A percentile compares a stretch with the other conserved stretches of the same genome.
Conservation (phyloP, 345 rosid species). For the Syzygium aromaticum region DNA sequence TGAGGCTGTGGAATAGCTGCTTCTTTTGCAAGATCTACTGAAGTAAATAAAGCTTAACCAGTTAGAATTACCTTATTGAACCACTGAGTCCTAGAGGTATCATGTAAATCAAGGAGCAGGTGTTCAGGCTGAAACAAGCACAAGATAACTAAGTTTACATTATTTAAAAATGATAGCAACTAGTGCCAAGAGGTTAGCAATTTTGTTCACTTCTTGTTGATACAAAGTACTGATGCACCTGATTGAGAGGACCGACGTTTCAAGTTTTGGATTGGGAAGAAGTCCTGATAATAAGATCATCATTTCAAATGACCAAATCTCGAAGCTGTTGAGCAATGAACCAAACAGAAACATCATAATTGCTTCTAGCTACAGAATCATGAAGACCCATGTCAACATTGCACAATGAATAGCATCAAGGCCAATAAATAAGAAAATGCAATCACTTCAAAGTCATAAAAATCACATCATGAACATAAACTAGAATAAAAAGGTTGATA, state of each 20-base stretch:
- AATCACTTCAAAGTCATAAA: background rate
- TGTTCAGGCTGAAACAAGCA: conserved; percentile 15
- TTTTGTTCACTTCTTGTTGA: background rate
- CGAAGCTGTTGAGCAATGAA: background rate
- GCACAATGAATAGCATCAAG: background rate
- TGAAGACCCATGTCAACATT: background rate
- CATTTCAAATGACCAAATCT: background rate
- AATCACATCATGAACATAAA: background rate
- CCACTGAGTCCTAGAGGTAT: conserved; percentile 21
- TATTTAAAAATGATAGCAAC: background rate
- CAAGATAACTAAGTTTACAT: conserved; percentile 26
- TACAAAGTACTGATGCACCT: background rate
- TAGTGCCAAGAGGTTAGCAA: background rate
- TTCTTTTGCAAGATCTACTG: background rate
- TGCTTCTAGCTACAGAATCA: background rate
- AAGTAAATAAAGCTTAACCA: background rate
- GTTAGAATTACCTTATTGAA: conserved; percentile 10
- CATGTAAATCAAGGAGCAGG: conserved; percentile 2
- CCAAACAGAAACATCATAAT: background rate
- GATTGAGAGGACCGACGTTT: background rate
- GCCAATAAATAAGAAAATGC: background rate
- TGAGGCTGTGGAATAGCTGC: background rate
- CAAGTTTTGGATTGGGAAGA: background rate
- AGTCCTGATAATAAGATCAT: background rate
- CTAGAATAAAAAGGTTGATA: background rate